Conservation (phyloP, 1,284 basidiomycete species). For the Xerocomus subilludens region DNA sequence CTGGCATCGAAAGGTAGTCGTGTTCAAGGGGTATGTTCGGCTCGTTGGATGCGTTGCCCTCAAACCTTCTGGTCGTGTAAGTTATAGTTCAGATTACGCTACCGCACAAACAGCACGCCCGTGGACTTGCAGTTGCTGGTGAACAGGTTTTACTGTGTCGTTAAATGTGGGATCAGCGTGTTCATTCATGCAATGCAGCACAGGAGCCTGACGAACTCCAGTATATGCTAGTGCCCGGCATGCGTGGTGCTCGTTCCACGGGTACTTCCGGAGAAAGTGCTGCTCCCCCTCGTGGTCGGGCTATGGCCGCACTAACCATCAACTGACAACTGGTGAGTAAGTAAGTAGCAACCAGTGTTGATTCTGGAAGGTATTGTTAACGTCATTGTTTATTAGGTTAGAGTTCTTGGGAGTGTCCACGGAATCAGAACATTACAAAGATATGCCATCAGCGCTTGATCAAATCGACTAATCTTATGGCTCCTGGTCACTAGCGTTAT, state of each 20-base stretch:
- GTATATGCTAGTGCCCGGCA: slow-evolving; percentile 14
- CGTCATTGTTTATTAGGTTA: slow-evolving; percentile 21
- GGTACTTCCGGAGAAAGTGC: slow-evolving; percentile 7
- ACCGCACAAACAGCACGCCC: slow-evolving; percentile 32
- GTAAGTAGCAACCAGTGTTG: not conserved
- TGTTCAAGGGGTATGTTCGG: slow-evolving; percentile 3
- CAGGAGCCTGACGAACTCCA: not conserved
- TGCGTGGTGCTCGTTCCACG: slow-evolving; percentile 15
- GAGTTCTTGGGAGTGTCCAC: not conserved
- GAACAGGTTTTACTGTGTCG: not conserved
- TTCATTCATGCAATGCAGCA: slow-evolving; percentile 15
- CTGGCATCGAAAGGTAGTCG: slow-evolving; percentile 10
- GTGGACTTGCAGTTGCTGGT: not conserved
- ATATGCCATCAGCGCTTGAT: slow-evolving; percentile 9
- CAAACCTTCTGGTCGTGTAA: slow-evolving; percentile 9
- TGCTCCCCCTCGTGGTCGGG: slow-evolving; percentile 22
- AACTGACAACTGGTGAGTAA: not conserved
- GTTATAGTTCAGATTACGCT: slow-evolving; percentile 30
- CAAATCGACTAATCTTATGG: not conserved
- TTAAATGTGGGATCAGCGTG: not conserved
- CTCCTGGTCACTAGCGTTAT: slow-evolving; percentile 23
- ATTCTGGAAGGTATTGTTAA: slow-evolving; percentile 1
- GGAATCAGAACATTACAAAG: not conserved
- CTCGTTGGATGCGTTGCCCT: slow-evolving; percentile 1
- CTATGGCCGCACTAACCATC: slow-evolving; percentile 1